phyloP scores from a whole-genome alignment of 345 rosid genomes.

The Rhizophora mangle region DNA sequence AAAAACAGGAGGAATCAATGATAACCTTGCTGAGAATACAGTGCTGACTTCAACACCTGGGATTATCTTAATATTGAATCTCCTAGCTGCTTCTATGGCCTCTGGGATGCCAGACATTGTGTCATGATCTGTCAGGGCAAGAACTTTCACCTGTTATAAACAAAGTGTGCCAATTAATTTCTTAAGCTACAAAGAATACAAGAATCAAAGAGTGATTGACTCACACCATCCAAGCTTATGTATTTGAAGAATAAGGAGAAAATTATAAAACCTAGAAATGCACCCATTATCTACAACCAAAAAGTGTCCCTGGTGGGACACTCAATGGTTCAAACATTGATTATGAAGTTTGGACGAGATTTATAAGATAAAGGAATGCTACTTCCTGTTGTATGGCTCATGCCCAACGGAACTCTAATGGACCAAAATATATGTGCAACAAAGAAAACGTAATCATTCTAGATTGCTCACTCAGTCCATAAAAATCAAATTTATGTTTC shows the following conservation, averaged over 20 bases:
- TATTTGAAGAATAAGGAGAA: not conserved
- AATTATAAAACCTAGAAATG: too few species aligned
- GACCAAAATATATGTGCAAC: too few species aligned
- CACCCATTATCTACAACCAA: too few species aligned
- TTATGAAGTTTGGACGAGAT: too few species aligned
- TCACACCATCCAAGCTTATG: not conserved
- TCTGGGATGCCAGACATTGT: constrained; percentile 85
- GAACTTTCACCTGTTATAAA: constrained; percentile 86
- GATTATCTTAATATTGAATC: constrained; percentile 76
- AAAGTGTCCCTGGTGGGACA: too few species aligned
- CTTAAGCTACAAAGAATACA: not conserved
- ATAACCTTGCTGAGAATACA: constrained; percentile 63
- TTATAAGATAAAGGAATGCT: too few species aligned
- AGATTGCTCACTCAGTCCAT: too few species aligned
- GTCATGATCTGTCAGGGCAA: constrained; percentile 93
- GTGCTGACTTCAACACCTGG: constrained; percentile 97
- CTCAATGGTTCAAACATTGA: too few species aligned
- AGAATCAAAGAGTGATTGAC: not conserved
- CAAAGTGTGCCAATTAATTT: constrained; percentile 34
- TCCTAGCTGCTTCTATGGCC: constrained; percentile 78
- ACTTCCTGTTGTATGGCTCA: too few species aligned
- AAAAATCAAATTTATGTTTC: too few species aligned
- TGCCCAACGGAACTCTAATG: too few species aligned
- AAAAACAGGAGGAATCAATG: not conserved
- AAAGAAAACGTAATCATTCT: too few species aligned